phyloP scores from a whole-genome alignment of 495 filamentous ascomycete species.

The Filosporella fistucella region DNA sequence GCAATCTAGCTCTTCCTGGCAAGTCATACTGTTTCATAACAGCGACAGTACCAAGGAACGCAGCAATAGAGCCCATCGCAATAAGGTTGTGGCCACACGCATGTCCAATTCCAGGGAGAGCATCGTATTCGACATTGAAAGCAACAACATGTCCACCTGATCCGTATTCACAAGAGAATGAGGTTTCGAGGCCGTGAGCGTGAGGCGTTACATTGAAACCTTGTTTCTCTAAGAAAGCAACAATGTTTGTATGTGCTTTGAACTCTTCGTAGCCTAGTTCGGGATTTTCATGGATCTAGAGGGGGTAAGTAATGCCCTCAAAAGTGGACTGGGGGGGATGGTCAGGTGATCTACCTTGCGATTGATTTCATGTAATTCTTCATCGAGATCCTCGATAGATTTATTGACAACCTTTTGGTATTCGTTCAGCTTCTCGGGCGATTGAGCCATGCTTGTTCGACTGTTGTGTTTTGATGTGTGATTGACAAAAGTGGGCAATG shows the following conservation, averaged over 20 bases:
- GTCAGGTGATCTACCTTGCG: slow-evolving; percentile 35
- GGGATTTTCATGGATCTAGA: slow-evolving; percentile 55
- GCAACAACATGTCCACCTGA: slow-evolving; percentile 41
- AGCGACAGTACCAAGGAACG: slow-evolving; percentile 50
- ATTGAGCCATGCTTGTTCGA: no score
- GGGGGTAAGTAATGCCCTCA: slow-evolving; percentile 19
- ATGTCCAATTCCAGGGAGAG: slow-evolving; percentile 46
- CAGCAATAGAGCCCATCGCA: slow-evolving; percentile 56
- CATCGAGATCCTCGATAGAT: slow-evolving; percentile 23
- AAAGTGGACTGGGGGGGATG: neutral
- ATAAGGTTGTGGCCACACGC: slow-evolving; percentile 72
- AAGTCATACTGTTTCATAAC: slow-evolving; percentile 41
- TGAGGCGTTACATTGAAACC: slow-evolving; percentile 52
- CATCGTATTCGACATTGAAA: slow-evolving; percentile 53
- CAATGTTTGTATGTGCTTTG: slow-evolving; percentile 54
- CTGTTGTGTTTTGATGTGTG: no score
- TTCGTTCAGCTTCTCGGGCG: slow-evolving; percentile 2
- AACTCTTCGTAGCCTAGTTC: slow-evolving; percentile 55
- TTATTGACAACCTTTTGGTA: slow-evolving; percentile 18
- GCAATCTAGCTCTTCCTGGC: slow-evolving; percentile 51
- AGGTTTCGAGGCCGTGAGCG: slow-evolving; percentile 47
- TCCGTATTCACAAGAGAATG: slow-evolving; percentile 51
- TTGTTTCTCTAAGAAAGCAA: slow-evolving; percentile 44
- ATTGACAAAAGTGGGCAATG: no score
- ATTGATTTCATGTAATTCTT: slow-evolving; percentile 40